Conservation (phyloP, 2,329 filamentous ascomycete species). For the Paracamarosporium sp. region DNA sequence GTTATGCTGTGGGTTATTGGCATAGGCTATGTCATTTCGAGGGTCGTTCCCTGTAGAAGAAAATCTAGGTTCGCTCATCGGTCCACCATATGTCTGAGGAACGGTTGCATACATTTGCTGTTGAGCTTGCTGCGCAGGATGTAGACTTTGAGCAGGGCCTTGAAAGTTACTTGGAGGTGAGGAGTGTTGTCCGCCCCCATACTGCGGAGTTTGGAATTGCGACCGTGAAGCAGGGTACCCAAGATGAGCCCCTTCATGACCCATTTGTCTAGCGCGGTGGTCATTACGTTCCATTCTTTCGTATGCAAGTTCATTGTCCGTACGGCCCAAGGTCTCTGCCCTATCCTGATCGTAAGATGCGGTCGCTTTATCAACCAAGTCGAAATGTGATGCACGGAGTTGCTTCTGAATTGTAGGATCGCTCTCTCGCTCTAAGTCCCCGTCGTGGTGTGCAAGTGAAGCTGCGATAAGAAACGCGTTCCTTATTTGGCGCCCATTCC, state of each 20-base stretch:
- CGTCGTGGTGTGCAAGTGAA: slow-evolving; percentile 1
- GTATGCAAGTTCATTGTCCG: background rate
- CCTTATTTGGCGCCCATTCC: slow-evolving; percentile 2
- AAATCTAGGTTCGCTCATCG: background rate
- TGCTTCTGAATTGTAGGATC: background rate
- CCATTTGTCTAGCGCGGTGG: background rate
- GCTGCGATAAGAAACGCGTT: slow-evolving; percentile 4
- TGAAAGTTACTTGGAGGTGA: background rate
- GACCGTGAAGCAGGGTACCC: background rate
- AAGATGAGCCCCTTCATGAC: background rate
- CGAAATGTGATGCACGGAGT: background rate
- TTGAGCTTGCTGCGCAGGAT: background rate
- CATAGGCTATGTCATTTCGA: background rate
- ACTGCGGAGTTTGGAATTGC: background rate
- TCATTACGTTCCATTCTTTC: background rate
- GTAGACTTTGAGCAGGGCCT: background rate
- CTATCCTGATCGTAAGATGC: background rate
- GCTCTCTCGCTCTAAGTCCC: background rate
- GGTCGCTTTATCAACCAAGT: background rate
- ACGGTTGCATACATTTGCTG: background rate
- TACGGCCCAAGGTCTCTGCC: background rate
- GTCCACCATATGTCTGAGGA: background rate
- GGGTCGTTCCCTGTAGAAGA: background rate
- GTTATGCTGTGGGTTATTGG: background rate
- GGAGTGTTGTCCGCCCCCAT: background rate